These are phyloP conservation scores for Polytrichum commune DNA, from an alignment of 225 moss, liverwort and hornwort species.

Conservation along the genomic window DNA sequence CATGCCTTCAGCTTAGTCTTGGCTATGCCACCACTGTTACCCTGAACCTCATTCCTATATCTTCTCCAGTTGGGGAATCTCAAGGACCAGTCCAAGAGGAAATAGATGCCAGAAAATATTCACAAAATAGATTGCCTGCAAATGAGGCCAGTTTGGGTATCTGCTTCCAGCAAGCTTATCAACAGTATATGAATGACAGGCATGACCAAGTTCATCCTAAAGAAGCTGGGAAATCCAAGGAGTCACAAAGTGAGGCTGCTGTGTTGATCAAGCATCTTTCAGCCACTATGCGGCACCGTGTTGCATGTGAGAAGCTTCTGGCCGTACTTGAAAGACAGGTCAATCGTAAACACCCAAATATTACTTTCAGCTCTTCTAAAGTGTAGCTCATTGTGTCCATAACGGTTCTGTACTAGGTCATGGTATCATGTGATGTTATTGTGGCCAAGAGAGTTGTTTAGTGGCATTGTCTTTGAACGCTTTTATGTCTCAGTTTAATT, in stretches of 20 bases:
- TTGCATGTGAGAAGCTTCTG: slow-evolving; percentile 56
- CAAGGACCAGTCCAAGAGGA: slow-evolving; percentile 9
- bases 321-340: slow-evolving; percentile 88
- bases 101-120: slow-evolving; percentile 13
- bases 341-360: neutral
- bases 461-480: too few relatives aligned
- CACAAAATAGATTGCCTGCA: slow-evolving; percentile 38
- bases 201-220: slow-evolving; percentile 32
- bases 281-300: slow-evolving; percentile 74
- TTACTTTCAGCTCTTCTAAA: too few relatives aligned
- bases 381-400: too few relatives aligned
- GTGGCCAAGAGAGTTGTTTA: too few relatives aligned
- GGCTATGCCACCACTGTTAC: slow-evolving; percentile 77
- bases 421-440: too few relatives aligned
- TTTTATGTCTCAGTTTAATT: too few relatives aligned
- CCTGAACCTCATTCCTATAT: slow-evolving; percentile 73
- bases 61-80: slow-evolving; percentile 25
- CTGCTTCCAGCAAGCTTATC: slow-evolving; percentile 87
- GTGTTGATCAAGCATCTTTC: slow-evolving; percentile 74
- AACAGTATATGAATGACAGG: slow-evolving; percentile 55
- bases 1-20: slow-evolving; percentile 84
- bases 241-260: slow-evolving; percentile 52
- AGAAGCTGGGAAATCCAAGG: slow-evolving; percentile 50
- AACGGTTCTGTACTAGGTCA: too few relatives aligned
- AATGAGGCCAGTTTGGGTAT: slow-evolving; percentile 70